These are phyloP conservation scores for Neurospora sp. DNA, from an alignment of 2,329 filamentous ascomycete genomes.

Conservation along the genomic window DNA sequence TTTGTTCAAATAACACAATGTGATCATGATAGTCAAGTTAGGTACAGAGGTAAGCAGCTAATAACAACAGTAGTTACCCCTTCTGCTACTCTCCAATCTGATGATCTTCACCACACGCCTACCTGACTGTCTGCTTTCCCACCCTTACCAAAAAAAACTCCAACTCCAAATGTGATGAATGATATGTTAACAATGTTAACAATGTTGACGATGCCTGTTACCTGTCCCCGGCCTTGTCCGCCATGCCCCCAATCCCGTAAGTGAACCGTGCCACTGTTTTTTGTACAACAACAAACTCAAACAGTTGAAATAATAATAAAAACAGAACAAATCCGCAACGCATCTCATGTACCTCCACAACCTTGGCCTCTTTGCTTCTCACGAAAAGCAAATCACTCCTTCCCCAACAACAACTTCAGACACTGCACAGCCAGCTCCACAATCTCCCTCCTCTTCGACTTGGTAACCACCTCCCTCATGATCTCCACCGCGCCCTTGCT, in stretches of 20 bases:
- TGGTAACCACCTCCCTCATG: conserved; percentile 60
- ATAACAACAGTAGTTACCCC: not conserved
- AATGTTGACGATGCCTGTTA: not conserved
- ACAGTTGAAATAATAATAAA: not conserved
- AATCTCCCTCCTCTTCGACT: conserved; percentile 58
- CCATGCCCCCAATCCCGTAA: not conserved
- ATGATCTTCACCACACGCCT: not conserved
- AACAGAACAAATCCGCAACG: not conserved
- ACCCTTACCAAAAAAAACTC: not conserved
- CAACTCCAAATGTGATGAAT: not conserved
- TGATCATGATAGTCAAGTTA: not conserved
- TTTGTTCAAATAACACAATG: not conserved
- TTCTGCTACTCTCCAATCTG: not conserved
- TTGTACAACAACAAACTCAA: not conserved
- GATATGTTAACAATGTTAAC: not conserved
- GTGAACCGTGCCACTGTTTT: not conserved
- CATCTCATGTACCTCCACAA: not conserved
- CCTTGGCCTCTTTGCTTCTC: not conserved
- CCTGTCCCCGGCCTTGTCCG: not conserved
- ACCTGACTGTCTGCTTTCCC: not conserved
- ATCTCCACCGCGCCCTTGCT: conserved; percentile 54
- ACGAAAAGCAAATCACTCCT: not conserved
- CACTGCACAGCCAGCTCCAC: conserved; percentile 62
- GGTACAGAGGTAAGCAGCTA: not conserved
- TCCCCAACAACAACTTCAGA: conserved; percentile 51